Conservation (phyloP, 805 yeast species). For the Candida methanosorbosa region DNA sequence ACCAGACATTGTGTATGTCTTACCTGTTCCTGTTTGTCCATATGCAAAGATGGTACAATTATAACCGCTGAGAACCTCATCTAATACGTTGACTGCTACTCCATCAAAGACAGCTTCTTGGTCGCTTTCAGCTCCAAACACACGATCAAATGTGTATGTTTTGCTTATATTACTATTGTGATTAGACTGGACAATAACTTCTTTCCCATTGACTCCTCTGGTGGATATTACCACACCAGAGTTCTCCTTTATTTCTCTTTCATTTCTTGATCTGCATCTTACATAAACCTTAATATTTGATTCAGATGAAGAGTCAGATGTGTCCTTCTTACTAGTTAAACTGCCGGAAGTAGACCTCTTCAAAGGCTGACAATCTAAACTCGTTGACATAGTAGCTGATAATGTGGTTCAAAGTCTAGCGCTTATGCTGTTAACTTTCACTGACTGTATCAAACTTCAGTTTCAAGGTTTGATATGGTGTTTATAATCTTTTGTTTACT, state of each 20-base stretch:
- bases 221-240: slow-evolving; percentile 55
- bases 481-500: too few relatives aligned
- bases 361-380: too few relatives aligned
- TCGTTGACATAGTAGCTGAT: too few relatives aligned
- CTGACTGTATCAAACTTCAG: too few relatives aligned
- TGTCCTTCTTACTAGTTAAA: too few relatives aligned
- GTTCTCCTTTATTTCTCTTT: slow-evolving; percentile 47
- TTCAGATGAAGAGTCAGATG: too few relatives aligned
- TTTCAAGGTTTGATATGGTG: too few relatives aligned
- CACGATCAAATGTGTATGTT: slow-evolving; percentile 68
- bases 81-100: slow-evolving; percentile 54
- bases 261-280: slow-evolving; percentile 54
- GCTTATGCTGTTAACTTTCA: too few relatives aligned
- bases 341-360: too few relatives aligned
- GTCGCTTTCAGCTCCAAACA: slow-evolving; percentile 75
- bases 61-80: slow-evolving; percentile 66
- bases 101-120: slow-evolving; percentile 59
- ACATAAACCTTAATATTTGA: slow-evolving; percentile 54
- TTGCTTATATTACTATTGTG: slow-evolving; percentile 26
- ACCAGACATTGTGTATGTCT: slow-evolving; percentile 74
- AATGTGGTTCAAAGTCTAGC: too few relatives aligned
- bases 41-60: slow-evolving; percentile 75
- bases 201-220: slow-evolving; percentile 35
- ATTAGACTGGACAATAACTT: slow-evolving; percentile 38
- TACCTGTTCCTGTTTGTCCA: slow-evolving; percentile 85